Evolutionary conservation across 176 grass and related monocot species (phyloP), one percentile per base, ranked within the genome.

Genomic region (Aegilops longissima): DNA sequence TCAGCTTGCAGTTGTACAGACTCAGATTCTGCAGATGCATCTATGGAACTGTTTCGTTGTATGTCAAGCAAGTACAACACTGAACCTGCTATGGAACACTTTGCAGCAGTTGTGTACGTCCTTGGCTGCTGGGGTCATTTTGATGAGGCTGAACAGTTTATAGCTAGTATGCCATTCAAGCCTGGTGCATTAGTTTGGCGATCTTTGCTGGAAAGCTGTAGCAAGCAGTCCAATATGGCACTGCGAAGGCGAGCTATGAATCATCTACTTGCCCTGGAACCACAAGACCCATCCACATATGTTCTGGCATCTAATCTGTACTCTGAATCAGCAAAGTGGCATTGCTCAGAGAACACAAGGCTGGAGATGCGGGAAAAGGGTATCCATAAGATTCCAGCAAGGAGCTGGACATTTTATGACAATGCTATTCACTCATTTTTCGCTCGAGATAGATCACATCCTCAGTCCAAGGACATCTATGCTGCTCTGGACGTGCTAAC

Each of bases 181-280:
- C 88, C 90, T 42, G 69, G 84, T 86, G 82, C 83, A 81, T 77
- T 67, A 35, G 85, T 95, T 80, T 95, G 93, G 93, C 61, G 90
- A 83, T 82, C 90, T 81, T 88, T 92, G 80, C 93, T 95, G n/a
- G 88, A 92, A 36, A 92, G 61, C 61, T 95, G 88, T 71, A 92
- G 64, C 79, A 88, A 88, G 30, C 25, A 23, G 35, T 74, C 74
- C 59, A 88, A 90, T 27, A 49, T 81, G 76, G 61, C 40, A 18
- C 21, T 62, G 73, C 79, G 88, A 42, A 92, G 80, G 54, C 64
- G 35, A 63, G 88, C 88, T 5, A 86, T 81, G 75, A 89, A 74
- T 27, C 86, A 83, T 82, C 63, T 95, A 27, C 86, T 91, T 33
- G 61, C 82, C 40, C 49, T 88, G 24, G 82, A 91, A 78, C 80